Evolutionary conservation across 2,329 filamentous ascomycete species (phyloP).

Genomic region (Pseudodiploospora longispora): DNA sequence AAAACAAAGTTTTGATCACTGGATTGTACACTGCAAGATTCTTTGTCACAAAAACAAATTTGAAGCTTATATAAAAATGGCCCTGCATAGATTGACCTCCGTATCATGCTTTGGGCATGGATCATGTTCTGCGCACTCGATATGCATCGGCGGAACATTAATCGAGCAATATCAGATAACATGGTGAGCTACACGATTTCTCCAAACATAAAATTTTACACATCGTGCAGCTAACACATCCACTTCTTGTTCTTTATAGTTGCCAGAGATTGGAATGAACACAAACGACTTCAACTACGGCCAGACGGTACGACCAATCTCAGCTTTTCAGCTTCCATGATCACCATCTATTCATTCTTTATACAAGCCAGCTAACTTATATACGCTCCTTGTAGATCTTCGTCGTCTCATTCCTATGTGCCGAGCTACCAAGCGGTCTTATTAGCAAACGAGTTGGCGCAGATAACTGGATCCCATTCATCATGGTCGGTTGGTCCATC

Average conservation of each 20-base stretch:
- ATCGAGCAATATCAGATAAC: slow-evolving; percentile 26
- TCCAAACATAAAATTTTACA: too few species aligned
- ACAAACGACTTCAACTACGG: slow-evolving; percentile 39
- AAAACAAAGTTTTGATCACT: too few species aligned
- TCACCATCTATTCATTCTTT: slow-evolving; percentile 9
- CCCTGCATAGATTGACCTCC: slow-evolving; percentile 21
- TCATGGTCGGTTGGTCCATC: slow-evolving; percentile 30
- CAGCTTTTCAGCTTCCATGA: not conserved
- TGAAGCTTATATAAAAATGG: slow-evolving; percentile 24
- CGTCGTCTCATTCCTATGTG: slow-evolving; percentile 38
- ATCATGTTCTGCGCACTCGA: slow-evolving; percentile 47
- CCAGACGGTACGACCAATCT: slow-evolving; percentile 23
- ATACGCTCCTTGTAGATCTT: slow-evolving; percentile 26
- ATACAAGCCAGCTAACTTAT: not conserved
- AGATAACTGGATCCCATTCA: slow-evolving; percentile 40
- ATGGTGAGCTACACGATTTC: slow-evolving; percentile 24
- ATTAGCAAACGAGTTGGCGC: slow-evolving; percentile 43
- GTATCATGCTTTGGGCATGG: slow-evolving; percentile 31
- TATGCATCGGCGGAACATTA: slow-evolving; percentile 28
- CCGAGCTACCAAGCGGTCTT: slow-evolving; percentile 47
- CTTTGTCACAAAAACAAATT: slow-evolving; percentile 27
- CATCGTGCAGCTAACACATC: too few species aligned
- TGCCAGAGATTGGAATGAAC: slow-evolving; percentile 33
- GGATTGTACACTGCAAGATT: too few species aligned
- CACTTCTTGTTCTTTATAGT: slow-evolving; percentile 12